These are phyloP conservation scores for Coemansia sp. DNA, from an alignment of 192 early-diverging fungal genomes.

Conservation along the genomic window DNA sequence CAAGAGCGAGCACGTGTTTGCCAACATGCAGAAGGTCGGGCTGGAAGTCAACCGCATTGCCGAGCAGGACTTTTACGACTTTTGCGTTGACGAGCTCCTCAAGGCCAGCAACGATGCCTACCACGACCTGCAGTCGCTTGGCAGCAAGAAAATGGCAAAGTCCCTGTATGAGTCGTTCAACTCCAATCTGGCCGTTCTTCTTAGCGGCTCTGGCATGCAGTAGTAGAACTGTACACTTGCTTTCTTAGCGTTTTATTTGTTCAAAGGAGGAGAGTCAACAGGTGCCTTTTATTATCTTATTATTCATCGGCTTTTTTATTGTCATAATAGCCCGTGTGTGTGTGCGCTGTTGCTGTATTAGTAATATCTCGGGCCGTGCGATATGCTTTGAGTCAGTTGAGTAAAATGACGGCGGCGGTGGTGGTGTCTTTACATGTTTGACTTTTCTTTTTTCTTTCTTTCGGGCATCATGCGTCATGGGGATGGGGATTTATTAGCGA, in stretches of 20 bases:
- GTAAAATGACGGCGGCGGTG: too few species aligned
- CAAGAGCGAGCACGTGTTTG: slow-evolving; percentile 45
- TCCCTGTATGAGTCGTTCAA: slow-evolving; percentile 54
- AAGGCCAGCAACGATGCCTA: slow-evolving; percentile 51
- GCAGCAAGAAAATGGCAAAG: slow-evolving; percentile 42
- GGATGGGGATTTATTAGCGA: too few species aligned
- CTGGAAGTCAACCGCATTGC: slow-evolving; percentile 54
- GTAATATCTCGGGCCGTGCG: too few species aligned
- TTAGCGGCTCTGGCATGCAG: slow-evolving; percentile 21
- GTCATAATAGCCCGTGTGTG: too few species aligned
- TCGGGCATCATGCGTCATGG: too few species aligned
- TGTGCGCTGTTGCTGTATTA: too few species aligned
- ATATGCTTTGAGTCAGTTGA: too few species aligned
- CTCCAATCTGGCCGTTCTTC: slow-evolving; percentile 36
- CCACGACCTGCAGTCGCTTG: slow-evolving; percentile 51
- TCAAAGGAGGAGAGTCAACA: too few species aligned
- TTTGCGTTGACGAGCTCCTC: slow-evolving; percentile 55
- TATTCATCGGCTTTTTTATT: too few species aligned
- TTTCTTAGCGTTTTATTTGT: neutral
- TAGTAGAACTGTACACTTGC: slow-evolving; percentile 1
- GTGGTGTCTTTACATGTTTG: too few species aligned
- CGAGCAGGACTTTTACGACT: slow-evolving; percentile 57
- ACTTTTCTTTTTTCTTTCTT: too few species aligned
- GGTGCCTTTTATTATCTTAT: neutral
- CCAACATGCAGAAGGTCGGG: slow-evolving; percentile 41